Evolutionary conservation across 1,139 yeast genomes (phyloP), one percentile per base, ranked within the genome.

Genomic region (Sugiyamaella novakii): DNA sequence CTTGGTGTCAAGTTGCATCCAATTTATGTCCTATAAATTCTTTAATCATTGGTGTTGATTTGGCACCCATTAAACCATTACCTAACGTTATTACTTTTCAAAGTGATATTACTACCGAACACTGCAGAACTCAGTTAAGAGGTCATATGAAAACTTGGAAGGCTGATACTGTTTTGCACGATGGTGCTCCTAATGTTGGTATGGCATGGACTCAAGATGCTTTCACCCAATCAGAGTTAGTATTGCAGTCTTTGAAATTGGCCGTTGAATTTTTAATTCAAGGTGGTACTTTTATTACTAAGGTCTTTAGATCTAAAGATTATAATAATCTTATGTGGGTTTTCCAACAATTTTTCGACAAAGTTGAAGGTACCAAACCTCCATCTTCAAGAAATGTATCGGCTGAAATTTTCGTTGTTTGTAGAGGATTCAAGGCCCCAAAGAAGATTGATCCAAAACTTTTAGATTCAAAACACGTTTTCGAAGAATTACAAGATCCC

Each of bases 121-220:
- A 92, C 70, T 92, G 99, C 75, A 79, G 97, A 60, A 87, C 96
- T 39, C 88, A 80, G 67, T 77, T 92, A 58, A 80, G 98, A 65
- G 97, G 97, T 30, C 92, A 91, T 66, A 84, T 94, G 86, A 92
- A 92, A 69, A 91, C 98, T 0, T 92, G 98, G 97, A 92, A 94
- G 64, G 99, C 98, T 1, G 98, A 94, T 65, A 87, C 96, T 0
- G 98, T 92, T 19, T 74, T 94, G 65, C 98, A 92, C 72, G 99
- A 92, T 78, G 99, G 99, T 83, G 99, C 99, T 22, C 99, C 99
- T 22, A 94, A 92, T 65, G 98, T 92, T 59, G 98, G 98, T 83
- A 77, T 91, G 63, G 96, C 96, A 19, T 94, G 98, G 98, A 92
- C 87, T 25, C 98, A 94, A 69, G 99, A 92, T 80, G 98, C 98